Percentiles rank a stretch among this genome's conserved stretches.
Evolutionary conservation across 495 filamentous ascomycete species (phyloP).

Genomic region (Talaromyces thailandensis): DNA sequence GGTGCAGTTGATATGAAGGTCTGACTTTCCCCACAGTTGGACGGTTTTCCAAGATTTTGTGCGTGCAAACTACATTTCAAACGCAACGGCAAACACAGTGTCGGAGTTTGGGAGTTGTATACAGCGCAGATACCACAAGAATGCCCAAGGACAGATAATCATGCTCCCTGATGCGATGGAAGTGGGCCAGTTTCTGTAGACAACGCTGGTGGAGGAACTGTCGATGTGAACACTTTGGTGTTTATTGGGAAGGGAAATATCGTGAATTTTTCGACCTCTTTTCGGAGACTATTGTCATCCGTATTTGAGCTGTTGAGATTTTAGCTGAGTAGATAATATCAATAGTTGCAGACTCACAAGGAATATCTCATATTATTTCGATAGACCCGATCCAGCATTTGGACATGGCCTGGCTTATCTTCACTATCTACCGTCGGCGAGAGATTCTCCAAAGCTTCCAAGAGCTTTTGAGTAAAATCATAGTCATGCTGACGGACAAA

Average conservation of each 20-base stretch:
- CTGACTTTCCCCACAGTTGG: neutral
- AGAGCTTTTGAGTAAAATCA: neutral
- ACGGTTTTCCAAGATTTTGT: neutral
- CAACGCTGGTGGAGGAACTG: neutral
- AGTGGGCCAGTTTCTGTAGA: no score
- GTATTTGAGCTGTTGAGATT: neutral
- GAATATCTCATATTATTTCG: slow-evolving; percentile 1
- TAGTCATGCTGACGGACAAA: neutral
- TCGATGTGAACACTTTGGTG: neutral
- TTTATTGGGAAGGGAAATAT: neutral
- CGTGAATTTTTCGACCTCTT: slow-evolving; percentile 1
- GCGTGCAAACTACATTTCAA: neutral
- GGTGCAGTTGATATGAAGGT: neutral
- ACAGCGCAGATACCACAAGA: no score
- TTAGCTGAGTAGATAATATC: neutral
- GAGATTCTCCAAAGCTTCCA: neutral
- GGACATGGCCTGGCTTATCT: no score
- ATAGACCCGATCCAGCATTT: slow-evolving; percentile 1
- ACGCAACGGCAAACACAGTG: neutral
- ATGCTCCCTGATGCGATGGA: no score
- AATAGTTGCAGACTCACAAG: neutral
- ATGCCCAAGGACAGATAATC: no score
- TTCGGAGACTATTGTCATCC: neutral
- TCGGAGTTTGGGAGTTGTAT: neutral
- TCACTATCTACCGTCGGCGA: no score